Conservation (phyloP, 805 yeast species). For the Yarrowia porcina region DNA sequence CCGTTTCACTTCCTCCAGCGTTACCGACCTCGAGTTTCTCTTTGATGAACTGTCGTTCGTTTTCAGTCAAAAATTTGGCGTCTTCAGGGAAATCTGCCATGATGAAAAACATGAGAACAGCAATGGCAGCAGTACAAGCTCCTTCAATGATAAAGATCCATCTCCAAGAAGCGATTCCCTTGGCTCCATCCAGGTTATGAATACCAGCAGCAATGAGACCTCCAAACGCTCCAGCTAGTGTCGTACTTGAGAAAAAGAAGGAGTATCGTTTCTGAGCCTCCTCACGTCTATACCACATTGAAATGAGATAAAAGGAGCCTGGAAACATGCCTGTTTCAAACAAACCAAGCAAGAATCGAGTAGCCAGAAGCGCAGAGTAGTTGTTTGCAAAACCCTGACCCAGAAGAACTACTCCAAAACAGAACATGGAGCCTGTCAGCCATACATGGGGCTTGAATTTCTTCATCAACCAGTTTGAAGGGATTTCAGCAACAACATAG, state of each 20-base stretch:
- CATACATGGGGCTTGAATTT: conserved; percentile 61
- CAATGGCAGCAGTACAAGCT: conserved; percentile 38
- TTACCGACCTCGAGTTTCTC: conserved; percentile 56
- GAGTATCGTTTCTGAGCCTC: conserved; percentile 71
- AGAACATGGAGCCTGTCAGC: conserved; percentile 55
- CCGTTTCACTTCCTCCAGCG: conserved; percentile 50
- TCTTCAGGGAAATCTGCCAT: conserved; percentile 74
- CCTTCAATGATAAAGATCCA: conserved; percentile 58
- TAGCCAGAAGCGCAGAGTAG: conserved; percentile 56
- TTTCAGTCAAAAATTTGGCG: conserved; percentile 50
- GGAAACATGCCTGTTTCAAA: conserved; percentile 74
- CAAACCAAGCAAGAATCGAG: conserved; percentile 65
- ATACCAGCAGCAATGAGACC: conserved; percentile 67
- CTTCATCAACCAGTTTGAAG: conserved; percentile 62
- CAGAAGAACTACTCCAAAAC: conserved; percentile 60
- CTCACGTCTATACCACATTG: conserved; percentile 60
- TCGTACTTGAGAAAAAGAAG: conserved; percentile 65
- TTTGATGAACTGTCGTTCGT: conserved; percentile 54
- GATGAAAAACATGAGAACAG: conserved; percentile 44
- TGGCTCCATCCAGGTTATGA: conserved; percentile 49
- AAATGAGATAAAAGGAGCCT: conserved; percentile 65
- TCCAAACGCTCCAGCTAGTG: conserved; percentile 72
- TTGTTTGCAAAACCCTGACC: conserved; percentile 63
- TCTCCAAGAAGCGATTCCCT: conserved; percentile 51
- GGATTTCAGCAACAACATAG: conserved; percentile 60